Conservation (phyloP, 2,329 filamentous ascomycete species). For the Daldinia sp. region DNA sequence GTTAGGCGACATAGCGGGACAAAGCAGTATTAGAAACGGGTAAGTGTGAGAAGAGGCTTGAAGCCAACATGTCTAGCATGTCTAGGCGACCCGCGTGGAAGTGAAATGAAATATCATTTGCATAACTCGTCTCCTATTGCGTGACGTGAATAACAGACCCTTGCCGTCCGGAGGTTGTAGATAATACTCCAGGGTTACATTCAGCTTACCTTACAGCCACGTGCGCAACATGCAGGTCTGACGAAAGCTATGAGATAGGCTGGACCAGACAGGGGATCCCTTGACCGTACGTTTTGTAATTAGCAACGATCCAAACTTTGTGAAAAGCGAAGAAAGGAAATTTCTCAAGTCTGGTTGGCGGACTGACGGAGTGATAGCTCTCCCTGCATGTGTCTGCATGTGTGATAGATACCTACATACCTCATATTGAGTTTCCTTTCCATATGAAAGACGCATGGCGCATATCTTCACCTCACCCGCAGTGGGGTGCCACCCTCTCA, state of each 20-base stretch:
- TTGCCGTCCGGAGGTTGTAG: slow-evolving; percentile 17
- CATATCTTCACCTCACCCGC: slow-evolving; percentile 1
- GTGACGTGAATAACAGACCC: slow-evolving; percentile 10
- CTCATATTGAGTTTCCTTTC: background rate
- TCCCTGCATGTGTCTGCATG: slow-evolving; percentile 33
- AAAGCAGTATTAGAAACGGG: background rate
- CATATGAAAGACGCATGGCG: background rate
- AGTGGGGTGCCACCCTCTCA: background rate
- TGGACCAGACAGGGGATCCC: slow-evolving; percentile 31
- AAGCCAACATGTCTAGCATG: background rate
- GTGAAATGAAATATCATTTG: slow-evolving; percentile 1
- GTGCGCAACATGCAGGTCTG: slow-evolving; percentile 43
- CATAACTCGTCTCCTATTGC: slow-evolving; percentile 7
- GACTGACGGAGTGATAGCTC: slow-evolving; percentile 26
- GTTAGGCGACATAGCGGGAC: background rate
- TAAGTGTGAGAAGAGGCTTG: background rate
- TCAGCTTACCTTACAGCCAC: slow-evolving; percentile 42
- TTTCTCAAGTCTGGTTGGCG: slow-evolving; percentile 33
- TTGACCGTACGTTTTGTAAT: slow-evolving; percentile 41
- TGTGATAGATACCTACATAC: slow-evolving; percentile 1
- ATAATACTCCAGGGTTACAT: slow-evolving; percentile 36
- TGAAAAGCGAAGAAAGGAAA: slow-evolving; percentile 22
- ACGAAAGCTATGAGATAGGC: slow-evolving; percentile 42
- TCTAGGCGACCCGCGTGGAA: background rate
- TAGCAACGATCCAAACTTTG: slow-evolving; percentile 38